Base-by-base conservation (phyloP, 768 basidiomycete genomes). In the Baorangia bicolor region DNA sequence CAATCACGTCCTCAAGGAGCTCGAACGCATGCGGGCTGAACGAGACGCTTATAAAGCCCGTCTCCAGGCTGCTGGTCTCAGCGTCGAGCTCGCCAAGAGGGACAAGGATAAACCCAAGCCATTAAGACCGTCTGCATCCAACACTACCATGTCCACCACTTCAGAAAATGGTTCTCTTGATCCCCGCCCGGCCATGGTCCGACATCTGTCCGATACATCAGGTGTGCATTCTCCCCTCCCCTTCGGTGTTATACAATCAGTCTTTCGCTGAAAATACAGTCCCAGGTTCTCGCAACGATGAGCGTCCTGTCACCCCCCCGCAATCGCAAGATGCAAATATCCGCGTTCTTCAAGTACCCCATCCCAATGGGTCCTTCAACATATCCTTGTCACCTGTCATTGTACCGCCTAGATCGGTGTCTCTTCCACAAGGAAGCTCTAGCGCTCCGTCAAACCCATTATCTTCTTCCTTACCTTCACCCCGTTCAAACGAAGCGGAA, bases 1-100 rank as follows among this genome's bases (percentile, higher is more conserved):
- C 67, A 84, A 81, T 56, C 85, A 88, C 53, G 82, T 92, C 52
- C 76, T 88, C 69, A 90, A 90, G 73, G 92, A 96, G 63, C 78
- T 92, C 41, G 93, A 95, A 61, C 83, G 94, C 51, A 81, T 96
- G 48, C 80, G 94, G 14, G 76, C 76, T 12, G 94, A 96, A 69
- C 82, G 94, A 18, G 93, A 94, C 65, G 68, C 78, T 10, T 88
- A 77, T 51, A 74, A 74, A 46, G 34, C 65, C n/a, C 69, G 69
- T 40, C 63, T 73, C 12, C 61, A 62, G 39, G 60, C 67, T 69
- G 58, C 73, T 62, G 63, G 68, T 39, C 48, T 69, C 57, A 57
- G 69, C 66, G 42, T 74, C 79, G 76, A 88, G 77, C 54, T 68
- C 33, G 30, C 55, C 23, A 72, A 61, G 59, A 74, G 64, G 55